Evolutionary conservation across 179 eudicot genomes (phyloP), one percentile per base, ranked within the genome.

Genomic region (Amaranthus tricolor): DNA sequence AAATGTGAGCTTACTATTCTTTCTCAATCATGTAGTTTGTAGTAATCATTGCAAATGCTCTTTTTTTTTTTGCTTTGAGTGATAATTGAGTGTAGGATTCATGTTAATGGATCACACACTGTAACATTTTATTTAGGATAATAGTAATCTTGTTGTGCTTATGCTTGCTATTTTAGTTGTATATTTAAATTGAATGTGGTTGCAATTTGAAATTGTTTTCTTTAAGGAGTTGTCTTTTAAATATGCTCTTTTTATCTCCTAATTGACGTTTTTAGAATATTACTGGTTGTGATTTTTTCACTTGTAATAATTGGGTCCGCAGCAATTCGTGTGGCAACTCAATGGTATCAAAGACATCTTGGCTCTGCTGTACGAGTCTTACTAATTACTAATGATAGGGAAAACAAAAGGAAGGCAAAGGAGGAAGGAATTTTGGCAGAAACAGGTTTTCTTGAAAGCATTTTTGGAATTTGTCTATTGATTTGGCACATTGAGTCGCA

Each of bases 321-420:
- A 95, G 99, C 99, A 73, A 95, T 95, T 73, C 86, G 99, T 70
- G 98, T 90, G 84, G 99, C 99, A 50, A 78, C 94, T 61, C 93
- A 83, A 74, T 95, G 98, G 99, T 93, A 93, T 83, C 96, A 93
- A 67, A 88, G 81, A 68, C 99, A 95, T 84, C 92, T 93, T 73
- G 95, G 92, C 62, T 51, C 85, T 51, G 80, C 81, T 10, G 85
- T 82, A 24, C 84, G 79, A 55, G 92, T 95, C 67, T 72, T 95
- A 70, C 81, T 95, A 72, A 82, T 95, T 76, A 95, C 99, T 71
- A 93, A 93, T 83, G 97, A 95, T 74, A 87, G 84, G 71, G 99
- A 93, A 70, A 95, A 95, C 83, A 93, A 86, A 81, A 88, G 89
- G 79, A 95, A 89, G 84, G 98, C 98, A 62, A 74, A 66, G n/a